Evolutionary conservation across 805 yeast genomes (phyloP), one percentile per base, ranked within the genome.

Genomic region (Yamadazyma nakazawae): DNA sequence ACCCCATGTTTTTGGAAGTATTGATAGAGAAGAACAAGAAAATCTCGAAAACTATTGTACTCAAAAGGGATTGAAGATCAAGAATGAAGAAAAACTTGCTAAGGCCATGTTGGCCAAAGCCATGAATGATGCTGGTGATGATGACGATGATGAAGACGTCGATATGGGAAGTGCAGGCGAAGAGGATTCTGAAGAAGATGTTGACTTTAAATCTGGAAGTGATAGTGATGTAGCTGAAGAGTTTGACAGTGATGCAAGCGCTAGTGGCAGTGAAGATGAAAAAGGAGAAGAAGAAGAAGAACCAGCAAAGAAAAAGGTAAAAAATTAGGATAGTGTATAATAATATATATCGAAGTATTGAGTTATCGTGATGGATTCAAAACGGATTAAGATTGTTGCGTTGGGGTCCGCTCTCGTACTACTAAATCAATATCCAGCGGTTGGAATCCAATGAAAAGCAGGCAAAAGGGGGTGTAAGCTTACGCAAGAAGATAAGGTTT

Each of bases 61-160:
- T 56, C 81, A 85, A 41, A 90, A 88, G 75, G 86, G 85, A 47
- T 69, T 94, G 50, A 75, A 80, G 54, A 88, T 92, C 43, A 85
- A 84, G 71, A 91, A 91, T 62, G 98, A 92, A 60, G 91, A 90
- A 52, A 88, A 83, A 56, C 86, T 89, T 46, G 96, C 92, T 36
- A 89, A 90, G 67, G 83, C 83, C 42, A 76, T 87, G 73, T 70
- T 90, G 61, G 86, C 85, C 37, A 82, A 83, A 49, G 96, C 88
- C 5, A 74, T 89, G 61, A 87, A 80, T 36, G 82, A 72, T 42
- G 78, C 73, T 12, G 82, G 64, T 26, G 82, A 72, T 40, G 78
- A 76, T 30, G 75, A 71, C 41, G 75, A 70, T 40, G 70, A 64
- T 40, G 75, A 62, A 24, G 84, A 75, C 44, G 80, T 68, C 12